Percentiles rank a stretch among this genome's conserved stretches.
Conservation (phyloP, 148 eudicot species). For the Silene conica region DNA sequence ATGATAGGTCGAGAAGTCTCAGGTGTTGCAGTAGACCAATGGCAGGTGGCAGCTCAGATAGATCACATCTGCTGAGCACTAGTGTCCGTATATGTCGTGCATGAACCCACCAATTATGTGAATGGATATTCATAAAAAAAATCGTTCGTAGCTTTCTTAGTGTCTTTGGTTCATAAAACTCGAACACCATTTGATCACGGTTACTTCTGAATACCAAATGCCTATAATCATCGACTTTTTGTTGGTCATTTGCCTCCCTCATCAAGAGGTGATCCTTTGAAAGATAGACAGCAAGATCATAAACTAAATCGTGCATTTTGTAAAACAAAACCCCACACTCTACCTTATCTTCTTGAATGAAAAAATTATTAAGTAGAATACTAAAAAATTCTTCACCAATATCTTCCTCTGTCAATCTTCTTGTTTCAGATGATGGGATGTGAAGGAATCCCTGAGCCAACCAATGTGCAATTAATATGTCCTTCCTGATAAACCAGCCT, state of each 20-base stretch:
- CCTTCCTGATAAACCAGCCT: not conserved
- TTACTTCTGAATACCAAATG: not conserved
- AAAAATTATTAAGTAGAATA: constrained; percentile 8
- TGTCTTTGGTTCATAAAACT: not conserved
- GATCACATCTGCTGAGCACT: not conserved
- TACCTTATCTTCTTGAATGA: not conserved
- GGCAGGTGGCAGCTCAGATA: not conserved
- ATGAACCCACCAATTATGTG: not conserved
- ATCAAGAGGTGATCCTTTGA: not conserved
- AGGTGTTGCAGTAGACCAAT: constrained; percentile 7
- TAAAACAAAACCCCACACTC: not conserved
- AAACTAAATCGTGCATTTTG: constrained; percentile 15
- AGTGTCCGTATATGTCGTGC: constrained; percentile 8
- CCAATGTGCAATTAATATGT: not conserved
- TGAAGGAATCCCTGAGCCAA: constrained; percentile 15
- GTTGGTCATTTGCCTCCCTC: not conserved
- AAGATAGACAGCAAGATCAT: constrained; percentile 15
- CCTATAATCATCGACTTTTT: not conserved
- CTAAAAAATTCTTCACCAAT: not conserved
- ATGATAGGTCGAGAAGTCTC: constrained; percentile 8
- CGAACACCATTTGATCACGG: not conserved
- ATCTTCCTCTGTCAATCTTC: not conserved
- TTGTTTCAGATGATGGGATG: not conserved
- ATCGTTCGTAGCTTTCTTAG: not conserved
- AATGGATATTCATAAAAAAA: not conserved